These are phyloP conservation scores for Nakaseomyces sp. DNA, from an alignment of 1,139 yeast genomes.

Conservation along the genomic window DNA sequence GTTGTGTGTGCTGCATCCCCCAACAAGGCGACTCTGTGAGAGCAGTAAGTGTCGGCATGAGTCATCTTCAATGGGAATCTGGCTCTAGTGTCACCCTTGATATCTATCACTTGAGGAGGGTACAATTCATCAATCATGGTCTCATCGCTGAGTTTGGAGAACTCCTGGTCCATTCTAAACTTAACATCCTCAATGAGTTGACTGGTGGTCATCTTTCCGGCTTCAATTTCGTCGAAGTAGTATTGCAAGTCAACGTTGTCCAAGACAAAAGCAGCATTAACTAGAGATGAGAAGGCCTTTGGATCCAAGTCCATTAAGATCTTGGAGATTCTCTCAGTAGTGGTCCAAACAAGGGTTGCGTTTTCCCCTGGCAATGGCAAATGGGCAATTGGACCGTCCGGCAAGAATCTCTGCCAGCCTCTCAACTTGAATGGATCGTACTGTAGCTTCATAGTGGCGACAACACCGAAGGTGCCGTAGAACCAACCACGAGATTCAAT, in stretches of 20 bases:
- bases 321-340: constrained; percentile 67
- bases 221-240: constrained; percentile 52
- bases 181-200: constrained; percentile 56
- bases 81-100: constrained; percentile 64
- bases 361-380: constrained; percentile 79
- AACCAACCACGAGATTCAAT: constrained; percentile 90
- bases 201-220: constrained; percentile 32
- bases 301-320: constrained; percentile 51
- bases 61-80: constrained; percentile 81
- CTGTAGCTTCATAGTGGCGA: constrained; percentile 72
- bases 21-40: constrained; percentile 76
- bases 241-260: constrained; percentile 71
- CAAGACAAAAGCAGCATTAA: constrained; percentile 80
- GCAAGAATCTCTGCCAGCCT: constrained; percentile 82
- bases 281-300: constrained; percentile 55
- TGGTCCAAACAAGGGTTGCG: constrained; percentile 91
- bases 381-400: constrained; percentile 89
- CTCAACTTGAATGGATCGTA: constrained; percentile 69
- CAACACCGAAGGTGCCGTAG: constrained; percentile 81
- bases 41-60: constrained; percentile 83
- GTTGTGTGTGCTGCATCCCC: constrained; percentile 99
- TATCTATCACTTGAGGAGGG: constrained; percentile 56
- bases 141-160: constrained; percentile 36
- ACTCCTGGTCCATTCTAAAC: constrained; percentile 55
- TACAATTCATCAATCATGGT: constrained; percentile 44